A percentile compares a stretch with the other conserved stretches of the same genome.
phyloP scores from a whole-genome alignment of 2,329 filamentous ascomycete genomes.

The Alternaria atra region DNA sequence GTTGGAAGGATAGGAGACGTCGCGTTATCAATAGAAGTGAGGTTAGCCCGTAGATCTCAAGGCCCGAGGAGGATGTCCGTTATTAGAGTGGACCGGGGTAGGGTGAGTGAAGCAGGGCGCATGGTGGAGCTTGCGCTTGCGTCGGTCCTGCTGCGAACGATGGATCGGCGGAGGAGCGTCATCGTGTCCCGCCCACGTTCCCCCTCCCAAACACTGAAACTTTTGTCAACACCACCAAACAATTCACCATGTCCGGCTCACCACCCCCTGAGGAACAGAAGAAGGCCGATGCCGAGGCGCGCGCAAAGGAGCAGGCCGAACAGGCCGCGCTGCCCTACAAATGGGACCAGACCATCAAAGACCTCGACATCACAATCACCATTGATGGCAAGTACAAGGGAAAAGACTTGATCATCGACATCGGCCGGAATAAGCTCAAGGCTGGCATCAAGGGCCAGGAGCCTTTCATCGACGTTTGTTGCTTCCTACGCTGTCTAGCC shows the following conservation, averaged over 20 bases:
- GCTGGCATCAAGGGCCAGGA: conserved; percentile 89
- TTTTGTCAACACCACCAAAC: conserved; percentile 14
- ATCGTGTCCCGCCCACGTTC: conserved; percentile 17
- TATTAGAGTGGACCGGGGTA: conserved; percentile 24
- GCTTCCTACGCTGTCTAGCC: background rate
- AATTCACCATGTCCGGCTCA: conserved; percentile 49
- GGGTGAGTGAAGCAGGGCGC: conserved; percentile 26
- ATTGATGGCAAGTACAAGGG: conserved; percentile 86
- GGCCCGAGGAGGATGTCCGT: conserved; percentile 25
- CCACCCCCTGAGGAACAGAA: conserved; percentile 64
- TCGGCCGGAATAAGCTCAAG: conserved; percentile 80
- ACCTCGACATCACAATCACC: conserved; percentile 80
- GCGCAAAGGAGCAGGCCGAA: conserved; percentile 81
- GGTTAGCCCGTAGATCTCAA: conserved; percentile 20
- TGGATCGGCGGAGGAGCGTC: conserved; percentile 27
- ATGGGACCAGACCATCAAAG: conserved; percentile 92
- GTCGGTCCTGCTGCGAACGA: conserved; percentile 13
- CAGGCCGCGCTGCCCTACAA: conserved; percentile 94
- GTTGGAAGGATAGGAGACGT: conserved; percentile 26
- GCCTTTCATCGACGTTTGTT: conserved; percentile 77
- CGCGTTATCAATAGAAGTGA: conserved; percentile 27
- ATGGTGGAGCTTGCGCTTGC: conserved; percentile 23
- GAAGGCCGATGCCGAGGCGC: conserved; percentile 65
- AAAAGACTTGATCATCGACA: conserved; percentile 80
- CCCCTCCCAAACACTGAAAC: conserved; percentile 20